Evolutionary conservation across 225 moss, liverwort and hornwort genomes (phyloP).

Genomic region (Marchantia polymorpha): DNA sequence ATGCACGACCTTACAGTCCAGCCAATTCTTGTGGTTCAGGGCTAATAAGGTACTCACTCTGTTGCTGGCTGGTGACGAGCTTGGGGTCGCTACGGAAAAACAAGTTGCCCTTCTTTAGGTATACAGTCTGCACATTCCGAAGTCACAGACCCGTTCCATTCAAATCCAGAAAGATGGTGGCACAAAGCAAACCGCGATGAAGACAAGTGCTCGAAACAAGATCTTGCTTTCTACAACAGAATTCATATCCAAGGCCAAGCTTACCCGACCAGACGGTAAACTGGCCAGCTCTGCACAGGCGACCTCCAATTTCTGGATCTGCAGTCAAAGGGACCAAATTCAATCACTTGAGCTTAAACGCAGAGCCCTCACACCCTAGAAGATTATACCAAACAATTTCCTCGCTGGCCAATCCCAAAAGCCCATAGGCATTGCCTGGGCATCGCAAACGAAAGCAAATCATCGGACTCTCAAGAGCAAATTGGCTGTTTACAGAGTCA

Average conservation of each 20-base stretch:
- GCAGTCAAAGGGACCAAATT: not conserved
- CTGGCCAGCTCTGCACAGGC: constrained; percentile 67
- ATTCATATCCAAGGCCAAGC: not conserved
- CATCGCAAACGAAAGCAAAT: not conserved
- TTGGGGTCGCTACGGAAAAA: constrained; percentile 53
- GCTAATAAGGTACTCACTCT: constrained; percentile 34
- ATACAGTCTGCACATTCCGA: constrained; percentile 44
- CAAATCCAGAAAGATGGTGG: not conserved
- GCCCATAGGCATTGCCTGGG: not conserved
- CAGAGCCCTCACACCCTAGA: no score
- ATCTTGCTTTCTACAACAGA: not conserved
- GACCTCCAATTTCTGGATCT: constrained; percentile 73
- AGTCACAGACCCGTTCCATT: not conserved
- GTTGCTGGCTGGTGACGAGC: constrained; percentile 48
- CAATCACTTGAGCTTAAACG: not conserved
- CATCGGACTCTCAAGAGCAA: not conserved
- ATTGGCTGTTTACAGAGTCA: not conserved
- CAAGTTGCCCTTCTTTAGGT: constrained; percentile 49
- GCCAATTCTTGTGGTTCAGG: not conserved
- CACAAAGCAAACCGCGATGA: no score
- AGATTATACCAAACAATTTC: not conserved
- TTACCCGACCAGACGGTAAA: constrained; percentile 58
- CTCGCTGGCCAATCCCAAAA: not conserved
- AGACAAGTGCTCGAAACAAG: not conserved
- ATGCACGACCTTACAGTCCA: not conserved